Base-by-base conservation (phyloP, 179 eudicot genomes). In the Beta corolliflora region DNA sequence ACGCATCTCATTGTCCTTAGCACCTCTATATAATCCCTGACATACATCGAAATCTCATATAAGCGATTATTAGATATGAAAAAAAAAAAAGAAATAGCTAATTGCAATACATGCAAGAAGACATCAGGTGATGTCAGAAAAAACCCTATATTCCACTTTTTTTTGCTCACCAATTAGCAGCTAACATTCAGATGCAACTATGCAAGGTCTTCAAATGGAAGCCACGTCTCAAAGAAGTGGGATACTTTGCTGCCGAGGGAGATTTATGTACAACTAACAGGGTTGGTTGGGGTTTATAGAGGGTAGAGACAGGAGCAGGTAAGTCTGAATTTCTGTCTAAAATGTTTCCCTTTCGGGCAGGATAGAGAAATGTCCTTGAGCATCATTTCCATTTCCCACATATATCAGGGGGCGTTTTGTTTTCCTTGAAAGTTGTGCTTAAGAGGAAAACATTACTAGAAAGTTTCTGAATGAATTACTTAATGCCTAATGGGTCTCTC, bases 1-100 rank as follows among this genome's bases (percentile, higher is more conserved):
- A 63, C 99, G 97, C 99, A 94, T 96, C 89, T 92, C 98, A 82
- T 94, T 94, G 79, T 89, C 90, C 84, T 88, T 75, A 58, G 88
- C 85, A 66, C 92, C 99, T 84, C 89, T 87, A 80, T 96, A 96
- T 21, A 96, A 94, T 71, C 96, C 98, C 99, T 96, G 76, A 41
- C 31, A 80, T 54, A 29, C 54, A 85, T 53, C 25, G 79, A 76
- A 19, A 69, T 61, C 16, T 60, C 64, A 78, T 0, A 78, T 77
- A 50, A 75, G 75, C 58, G 19, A 50, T 9, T 73, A 7, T 21
- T 44, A 18, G 6, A 80, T 15, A 59, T 29, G 31, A 16, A 67
- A 16, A 7, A 14, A 16, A 21, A 41, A 21, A 23, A 41, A 36
- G 41, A 74, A 75, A 21, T 29, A 50, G 44, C 61, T 6, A 77